Evolutionary conservation across 2,329 filamentous ascomycete genomes (phyloP), one percentile per base, ranked within the genome.

Genomic region (Mollisiaceae sp.): DNA sequence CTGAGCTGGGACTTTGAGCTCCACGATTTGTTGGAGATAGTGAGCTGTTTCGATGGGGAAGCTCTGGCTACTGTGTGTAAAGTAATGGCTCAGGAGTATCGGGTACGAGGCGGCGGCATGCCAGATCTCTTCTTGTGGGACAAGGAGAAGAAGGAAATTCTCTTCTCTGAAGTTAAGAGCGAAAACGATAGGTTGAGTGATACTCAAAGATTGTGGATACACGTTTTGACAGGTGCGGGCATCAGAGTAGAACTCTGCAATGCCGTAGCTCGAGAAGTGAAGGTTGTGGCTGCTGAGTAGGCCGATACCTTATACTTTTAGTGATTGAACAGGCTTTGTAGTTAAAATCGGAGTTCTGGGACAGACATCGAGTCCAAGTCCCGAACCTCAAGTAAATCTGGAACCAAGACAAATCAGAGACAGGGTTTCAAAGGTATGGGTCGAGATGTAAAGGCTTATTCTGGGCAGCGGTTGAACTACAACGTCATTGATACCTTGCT

Each of bases 201-300:
- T 81, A 97, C 94, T 20, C 95, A 99, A 80, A 83, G 95, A 72
- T 84, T 99, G 71, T 99, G 95, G 95, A 97, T 98, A 73, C 92
- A 98, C 82, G 93, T 97, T 8, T 83, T 99, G 61, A 90, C 89
- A 8, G 89, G 90, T 1, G 93, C 94, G 1, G 94, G 95, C 2
- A 85, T 98, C 45, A 86, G 85, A 71, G 94, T 98, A 35, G 94
- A 97, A 72, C 82, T 98, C 69, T 96, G 86, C 75, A 86, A 88
- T 75, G 87, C 86, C 36, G 70, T 76, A 20, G 76, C 75, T 14
- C 76, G 55, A 63, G 74, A 77, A 52, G 68, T 76, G 2, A 75
- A 62, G 55, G 62, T 74, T 60, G 54, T 75, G 32, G 41, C 41
- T 57, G 50, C 50, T 50, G 45, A 50, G n/a, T 50, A 24, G 20